Percentiles rank a stretch among this genome's conserved stretches.
phyloP scores from a whole-genome alignment of 768 basidiomycete species.

The Lentinus brumalis region DNA sequence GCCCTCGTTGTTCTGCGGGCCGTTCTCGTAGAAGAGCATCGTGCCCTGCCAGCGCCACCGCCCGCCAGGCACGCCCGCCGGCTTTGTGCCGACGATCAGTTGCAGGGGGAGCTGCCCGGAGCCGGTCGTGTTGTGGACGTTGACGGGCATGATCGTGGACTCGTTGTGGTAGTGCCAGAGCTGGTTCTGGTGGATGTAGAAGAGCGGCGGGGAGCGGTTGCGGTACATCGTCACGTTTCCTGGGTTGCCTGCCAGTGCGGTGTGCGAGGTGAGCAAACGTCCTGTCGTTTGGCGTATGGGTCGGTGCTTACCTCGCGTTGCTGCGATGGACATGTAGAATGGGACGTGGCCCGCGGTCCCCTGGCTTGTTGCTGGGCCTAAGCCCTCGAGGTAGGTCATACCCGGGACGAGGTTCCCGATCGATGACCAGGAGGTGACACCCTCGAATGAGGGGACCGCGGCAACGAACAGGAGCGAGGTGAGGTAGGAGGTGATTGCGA shows the following conservation, averaged over 20 bases:
- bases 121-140: constrained; percentile 51
- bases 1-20: constrained; percentile 42
- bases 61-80: constrained; percentile 43
- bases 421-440: constrained; percentile 22
- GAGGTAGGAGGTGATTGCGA: constrained; percentile 11
- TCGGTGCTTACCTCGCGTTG: constrained; percentile 20
- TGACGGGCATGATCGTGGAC: constrained; percentile 55
- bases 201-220: constrained; percentile 43
- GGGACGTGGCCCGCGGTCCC: constrained; percentile 4
- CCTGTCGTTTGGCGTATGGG: background rate
- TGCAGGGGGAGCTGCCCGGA: constrained; percentile 49
- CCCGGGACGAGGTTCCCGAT: constrained; percentile 28
- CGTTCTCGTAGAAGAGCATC: constrained; percentile 51
- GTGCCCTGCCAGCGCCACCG: constrained; percentile 59
- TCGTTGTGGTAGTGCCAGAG: constrained; percentile 60
- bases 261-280: background rate
- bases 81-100: constrained; percentile 43
- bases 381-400: constrained; percentile 25
- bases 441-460: constrained; percentile 27
- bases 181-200: constrained; percentile 54
- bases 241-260: constrained; percentile 37
- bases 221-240: constrained; percentile 50
- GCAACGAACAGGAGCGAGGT: constrained; percentile 11
- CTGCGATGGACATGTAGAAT: constrained; percentile 24
- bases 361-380: constrained; percentile 18